Conservation (phyloP, 139 green algal species). For the Chlamydomonas incerta region DNA sequence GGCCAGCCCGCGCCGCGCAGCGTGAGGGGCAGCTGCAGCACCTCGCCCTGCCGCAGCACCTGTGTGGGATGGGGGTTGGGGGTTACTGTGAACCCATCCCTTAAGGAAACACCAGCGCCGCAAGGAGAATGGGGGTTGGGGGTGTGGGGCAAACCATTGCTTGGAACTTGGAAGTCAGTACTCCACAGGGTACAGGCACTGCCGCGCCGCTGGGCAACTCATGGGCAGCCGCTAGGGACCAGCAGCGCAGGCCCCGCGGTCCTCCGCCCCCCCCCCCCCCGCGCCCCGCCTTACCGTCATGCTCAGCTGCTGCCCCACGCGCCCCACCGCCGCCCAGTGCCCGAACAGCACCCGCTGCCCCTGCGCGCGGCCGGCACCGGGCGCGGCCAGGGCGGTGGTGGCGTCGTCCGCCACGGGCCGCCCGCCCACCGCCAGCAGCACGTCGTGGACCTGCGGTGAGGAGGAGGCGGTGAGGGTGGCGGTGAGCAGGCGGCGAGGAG, state of each 20-base stretch:
- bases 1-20: background rate
- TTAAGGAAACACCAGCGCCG: no score
- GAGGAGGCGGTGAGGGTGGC: background rate
- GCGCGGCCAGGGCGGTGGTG: background rate
- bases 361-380: no score
- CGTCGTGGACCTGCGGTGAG: constrained; percentile 24
- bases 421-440: constrained; percentile 10
- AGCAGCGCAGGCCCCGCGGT: no score
- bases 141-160: no score
- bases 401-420: constrained; percentile 20
- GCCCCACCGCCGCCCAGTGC: constrained; percentile 23
- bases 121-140: no score
- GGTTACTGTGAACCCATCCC: no score
- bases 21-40: background rate
- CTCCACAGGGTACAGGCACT: no score
- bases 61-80: no score
- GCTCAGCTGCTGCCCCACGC: constrained; percentile 7
- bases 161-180: no score
- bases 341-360: constrained; percentile 48
- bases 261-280: background rate
- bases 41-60: background rate
- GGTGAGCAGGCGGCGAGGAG: no score
- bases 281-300: background rate
- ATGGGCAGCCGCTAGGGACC: no score
- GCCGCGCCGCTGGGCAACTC: no score